These are phyloP conservation scores for Paragyromitra xinjiangensis DNA, from an alignment of 495 filamentous ascomycete species.

Conservation along the genomic window DNA sequence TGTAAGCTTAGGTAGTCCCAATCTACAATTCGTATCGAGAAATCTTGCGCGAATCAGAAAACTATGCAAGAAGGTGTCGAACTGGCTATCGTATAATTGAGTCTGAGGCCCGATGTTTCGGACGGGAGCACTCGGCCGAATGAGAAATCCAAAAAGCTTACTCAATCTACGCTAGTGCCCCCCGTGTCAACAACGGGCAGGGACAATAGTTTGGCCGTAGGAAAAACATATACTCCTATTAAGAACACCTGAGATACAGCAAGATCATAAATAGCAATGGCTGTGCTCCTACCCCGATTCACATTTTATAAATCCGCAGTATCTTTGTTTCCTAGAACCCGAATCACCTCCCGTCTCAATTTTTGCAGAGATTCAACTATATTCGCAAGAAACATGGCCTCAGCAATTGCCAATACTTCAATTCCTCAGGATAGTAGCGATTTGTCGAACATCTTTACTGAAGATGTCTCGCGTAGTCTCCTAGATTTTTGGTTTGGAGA, in stretches of 20 bases:
- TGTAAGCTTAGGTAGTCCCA: background rate
- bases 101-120: background rate
- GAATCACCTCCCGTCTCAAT: background rate
- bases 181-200: background rate
- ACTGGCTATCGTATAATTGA: background rate
- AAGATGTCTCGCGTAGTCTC: slow-evolving; percentile 31
- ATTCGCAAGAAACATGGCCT: slow-evolving; percentile 2
- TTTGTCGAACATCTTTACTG: slow-evolving; percentile 38
- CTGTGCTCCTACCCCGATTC: background rate
- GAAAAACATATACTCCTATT: background rate
- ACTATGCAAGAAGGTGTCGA: background rate
- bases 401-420: background rate
- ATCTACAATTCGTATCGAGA: background rate
- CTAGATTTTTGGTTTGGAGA: slow-evolving; percentile 44
- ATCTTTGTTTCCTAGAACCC: background rate
- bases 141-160: background rate
- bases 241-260: background rate
- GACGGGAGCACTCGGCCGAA: slow-evolving; percentile 21
- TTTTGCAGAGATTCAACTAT: background rate
- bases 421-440: background rate
- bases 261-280: slow-evolving; percentile 6
- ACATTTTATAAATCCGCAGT: too few species aligned
- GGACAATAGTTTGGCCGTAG: background rate
- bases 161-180: background rate
- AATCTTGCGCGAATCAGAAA: background rate